Percentiles rank a stretch among this genome's conserved stretches.
Evolutionary conservation across 306 rosid species (phyloP).

Genomic region (Cucurbita pepo): DNA sequence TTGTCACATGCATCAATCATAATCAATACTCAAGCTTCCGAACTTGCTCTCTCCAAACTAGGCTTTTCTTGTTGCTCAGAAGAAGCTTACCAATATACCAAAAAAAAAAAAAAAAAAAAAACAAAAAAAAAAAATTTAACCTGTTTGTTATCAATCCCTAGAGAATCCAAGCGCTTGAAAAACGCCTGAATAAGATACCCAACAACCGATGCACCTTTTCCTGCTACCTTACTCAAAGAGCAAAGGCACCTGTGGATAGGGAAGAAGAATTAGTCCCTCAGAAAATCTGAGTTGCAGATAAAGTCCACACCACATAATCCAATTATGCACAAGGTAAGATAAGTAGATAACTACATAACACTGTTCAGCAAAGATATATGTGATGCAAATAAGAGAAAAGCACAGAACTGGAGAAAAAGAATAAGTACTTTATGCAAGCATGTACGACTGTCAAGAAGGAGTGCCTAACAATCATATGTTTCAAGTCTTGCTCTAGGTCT

Average conservation of each 20-base stretch:
- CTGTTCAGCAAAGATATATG: neutral
- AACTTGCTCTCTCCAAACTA: neutral
- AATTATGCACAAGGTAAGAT: neutral
- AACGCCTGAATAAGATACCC: constrained; percentile 75
- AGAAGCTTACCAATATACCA: neutral
- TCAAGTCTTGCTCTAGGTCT: constrained; percentile 88
- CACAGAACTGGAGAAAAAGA: neutral
- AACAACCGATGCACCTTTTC: constrained; percentile 62
- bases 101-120: constrained; percentile 1
- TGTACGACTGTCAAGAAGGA: constrained; percentile 95
- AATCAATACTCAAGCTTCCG: neutral
- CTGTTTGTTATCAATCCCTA: constrained; percentile 69
- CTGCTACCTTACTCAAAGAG: constrained; percentile 65
- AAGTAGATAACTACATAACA: neutral
- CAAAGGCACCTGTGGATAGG: constrained; percentile 66
- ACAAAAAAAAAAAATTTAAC: constrained; percentile 18
- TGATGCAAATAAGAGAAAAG: neutral
- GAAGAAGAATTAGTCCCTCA: constrained; percentile 8
- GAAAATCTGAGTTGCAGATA: neutral
- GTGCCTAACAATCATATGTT: constrained; percentile 81
- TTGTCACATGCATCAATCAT: neutral
- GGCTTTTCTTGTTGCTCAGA: neutral
- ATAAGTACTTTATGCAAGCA: constrained; percentile 84
- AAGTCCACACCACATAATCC: neutral
- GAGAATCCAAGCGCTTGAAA: constrained; percentile 63